A percentile compares a stretch with the other conserved stretches of the same genome.
Conservation (phyloP, 164 flowering plant genomes). For the Paratinospora sagittata region DNA sequence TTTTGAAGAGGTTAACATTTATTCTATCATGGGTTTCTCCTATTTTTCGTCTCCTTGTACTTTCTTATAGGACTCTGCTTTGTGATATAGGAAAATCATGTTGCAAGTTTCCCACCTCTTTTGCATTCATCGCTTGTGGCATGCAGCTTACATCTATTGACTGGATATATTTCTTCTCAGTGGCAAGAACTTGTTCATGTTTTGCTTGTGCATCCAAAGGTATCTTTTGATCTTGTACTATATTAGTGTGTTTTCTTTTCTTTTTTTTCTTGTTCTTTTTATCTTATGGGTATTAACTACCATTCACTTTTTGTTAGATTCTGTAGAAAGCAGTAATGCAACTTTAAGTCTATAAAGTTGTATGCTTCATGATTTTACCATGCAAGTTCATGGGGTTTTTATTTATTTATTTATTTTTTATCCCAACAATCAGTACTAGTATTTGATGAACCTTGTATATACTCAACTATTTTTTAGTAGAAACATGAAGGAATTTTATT, state of each 20-base stretch:
- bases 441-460: not conserved
- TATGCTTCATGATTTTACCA: slow-evolving; percentile 5
- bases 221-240: slow-evolving; percentile 18
- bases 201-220: slow-evolving; percentile 84
- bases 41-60: not conserved
- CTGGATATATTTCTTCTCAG: slow-evolving; percentile 70
- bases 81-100: slow-evolving; percentile 42
- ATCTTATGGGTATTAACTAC: not conserved
- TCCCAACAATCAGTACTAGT: not conserved
- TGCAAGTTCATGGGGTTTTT: not conserved
- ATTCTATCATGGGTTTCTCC: slow-evolving; percentile 4
- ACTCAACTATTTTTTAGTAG: too few species aligned
- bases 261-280: not conserved
- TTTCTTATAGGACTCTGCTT: slow-evolving; percentile 12
- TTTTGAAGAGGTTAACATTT: slow-evolving; percentile 51
- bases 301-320: not conserved
- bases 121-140: slow-evolving; percentile 74
- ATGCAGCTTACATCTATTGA: slow-evolving; percentile 64
- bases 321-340: not conserved
- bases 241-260: not conserved
- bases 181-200: slow-evolving; percentile 81
- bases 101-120: slow-evolving; percentile 34
- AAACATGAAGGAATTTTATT: too few species aligned
- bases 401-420: not conserved
- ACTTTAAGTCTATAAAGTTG: not conserved